Base-by-base conservation (phyloP, 192 early-diverging fungal species). In the Gigaspora rosea region DNA sequence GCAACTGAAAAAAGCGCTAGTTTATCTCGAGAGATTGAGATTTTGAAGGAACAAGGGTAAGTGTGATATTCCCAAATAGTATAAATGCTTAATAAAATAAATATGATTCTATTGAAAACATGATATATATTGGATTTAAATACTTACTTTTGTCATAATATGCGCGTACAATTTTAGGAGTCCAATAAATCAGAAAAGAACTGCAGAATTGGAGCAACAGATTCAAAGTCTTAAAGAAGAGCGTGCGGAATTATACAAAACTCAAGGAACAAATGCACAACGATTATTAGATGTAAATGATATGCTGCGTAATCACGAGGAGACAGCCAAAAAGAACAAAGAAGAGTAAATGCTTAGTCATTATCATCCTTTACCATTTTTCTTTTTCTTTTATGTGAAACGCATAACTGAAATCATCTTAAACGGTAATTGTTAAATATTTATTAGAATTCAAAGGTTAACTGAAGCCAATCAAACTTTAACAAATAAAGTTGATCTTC, bases 221-320 rank as follows among this genome's bases (percentile, higher is more conserved):
- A 78, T 96, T 3, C 79, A 83, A n/a, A 78, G 81, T 33, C 83
- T 97, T 22, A 94, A 97, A 80, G 90, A 95, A 57, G 97, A 99
- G 81, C 91, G 91, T 16, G 86, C 90, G 18, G 91, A 95, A 72
- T 86, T 96, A 78, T 99, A 97, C 86, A 94, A 93, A 78, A 90
- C 91, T 18, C 94, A 97, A 76, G 92, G 92, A 36, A 87, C 87
- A n/a, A 96, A 97, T 83, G 94, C 95, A n/a, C 96, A 97, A 78
- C 81, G 94, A 61, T 77, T 99, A 47, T 81, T 99, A 54, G 90
- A 92, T 71, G 83, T 97, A 76, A 94, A 92, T 79, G 96, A 99
- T 79, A 79, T 90, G 47, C 79, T 91, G 70, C 85, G 94, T 62
- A 78, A 71, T 3, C 76, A 85, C 48, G 91, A 94, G 65, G 89